Percentiles rank a stretch among this genome's conserved stretches.
Conservation (phyloP, 257 asterid genomes). For the Salvia hispanica region DNA sequence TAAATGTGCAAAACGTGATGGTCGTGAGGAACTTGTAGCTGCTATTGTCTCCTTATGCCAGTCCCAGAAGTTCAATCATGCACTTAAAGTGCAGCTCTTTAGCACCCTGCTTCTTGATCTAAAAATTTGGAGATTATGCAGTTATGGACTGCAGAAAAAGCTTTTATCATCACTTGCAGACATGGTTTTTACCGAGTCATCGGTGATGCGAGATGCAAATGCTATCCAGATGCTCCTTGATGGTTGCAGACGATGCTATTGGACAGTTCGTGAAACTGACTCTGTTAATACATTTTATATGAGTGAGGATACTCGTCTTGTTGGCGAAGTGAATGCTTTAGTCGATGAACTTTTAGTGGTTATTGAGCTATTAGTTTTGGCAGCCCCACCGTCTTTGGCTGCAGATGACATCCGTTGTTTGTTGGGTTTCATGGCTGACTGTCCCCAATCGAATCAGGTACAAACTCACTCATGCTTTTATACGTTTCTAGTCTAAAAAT, state of each 20-base stretch:
- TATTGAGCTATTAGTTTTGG: slow-evolving; percentile 83
- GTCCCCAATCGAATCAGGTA: slow-evolving; percentile 99
- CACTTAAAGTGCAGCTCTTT: slow-evolving; percentile 89
- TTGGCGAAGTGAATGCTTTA: slow-evolving; percentile 97
- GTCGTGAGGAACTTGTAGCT: slow-evolving; percentile 93
- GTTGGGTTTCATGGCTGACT: slow-evolving; percentile 95
- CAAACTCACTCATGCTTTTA: slow-evolving; percentile 13
- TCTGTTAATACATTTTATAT: slow-evolving; percentile 72
- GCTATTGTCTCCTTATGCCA: slow-evolving; percentile 89
- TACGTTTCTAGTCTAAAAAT: slow-evolving; percentile 18
- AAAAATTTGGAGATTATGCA: slow-evolving; percentile 94
- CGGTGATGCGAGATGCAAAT: slow-evolving; percentile 96
- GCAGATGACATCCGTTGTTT: slow-evolving; percentile 81
- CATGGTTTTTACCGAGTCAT: slow-evolving; percentile 91
- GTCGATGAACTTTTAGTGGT: slow-evolving; percentile 98
- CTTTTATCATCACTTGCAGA: slow-evolving; percentile 97
- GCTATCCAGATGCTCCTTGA: slow-evolving; percentile 97
- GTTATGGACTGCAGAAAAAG: slow-evolving; percentile 96
- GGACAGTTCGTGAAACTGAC: slow-evolving; percentile 84
- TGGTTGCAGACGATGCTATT: slow-evolving; percentile 96
- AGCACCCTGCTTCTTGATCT: slow-evolving; percentile 88
- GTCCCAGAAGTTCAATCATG: slow-evolving; percentile 79
- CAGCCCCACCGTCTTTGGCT: slow-evolving; percentile 86
- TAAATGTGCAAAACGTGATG: slow-evolving; percentile 61
- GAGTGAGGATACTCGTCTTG: slow-evolving; percentile 59